Base-by-base conservation (phyloP, 2,329 filamentous ascomycete genomes). In the Xylaria arbuscula region DNA sequence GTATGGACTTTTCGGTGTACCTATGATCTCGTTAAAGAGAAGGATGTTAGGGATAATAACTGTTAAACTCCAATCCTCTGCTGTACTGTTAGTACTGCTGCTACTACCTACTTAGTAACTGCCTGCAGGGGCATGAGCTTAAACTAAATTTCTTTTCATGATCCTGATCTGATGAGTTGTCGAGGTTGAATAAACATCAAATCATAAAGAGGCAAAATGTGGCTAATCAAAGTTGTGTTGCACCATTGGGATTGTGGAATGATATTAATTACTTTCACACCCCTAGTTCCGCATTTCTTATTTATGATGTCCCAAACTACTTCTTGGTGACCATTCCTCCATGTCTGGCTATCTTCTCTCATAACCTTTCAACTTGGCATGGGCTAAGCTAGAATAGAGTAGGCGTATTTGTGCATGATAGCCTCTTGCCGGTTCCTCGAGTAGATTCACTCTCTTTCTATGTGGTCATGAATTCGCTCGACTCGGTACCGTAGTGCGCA, bases 271-370 rank as follows among this genome's bases (percentile, higher is more conserved):
- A 9, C 48, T 45, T 38, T 9, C 3, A 38, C 40, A 19, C 19
- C 22, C 10, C 6, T 11, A n/a, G 22, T 4, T 38, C 19, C 13
- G 36, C 22, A 19, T 22, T 45, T 45, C 62, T 32, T 34, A 36
- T 51, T 17, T 53, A 8, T 7, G n/a, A 2, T 45, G 17, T 42
- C 47, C 36, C 22, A 24, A 36, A 47, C 36, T 50, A 1, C 24
- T n/a, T 36, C 24, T n/a, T 45, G 3, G 9, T 19, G 8, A 15
- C 42, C 9, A 28, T 50, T 34, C 10, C 19, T 22, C 22, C 53
- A 17, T 63, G 50, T 36, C n/a, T 42, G 53, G n/a, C 45, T 53
- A 58, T 32, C 36, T 45, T 36, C 45, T 34, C 50, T 45, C 9
- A 15, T 22, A 34, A 15, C 51, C 34, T 36, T 10, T 15, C 5